Evolutionary conservation across 2,329 filamentous ascomycete species (phyloP), one percentile per base, ranked within the genome.

Genomic region (Cordyceps fumosorosea): DNA sequence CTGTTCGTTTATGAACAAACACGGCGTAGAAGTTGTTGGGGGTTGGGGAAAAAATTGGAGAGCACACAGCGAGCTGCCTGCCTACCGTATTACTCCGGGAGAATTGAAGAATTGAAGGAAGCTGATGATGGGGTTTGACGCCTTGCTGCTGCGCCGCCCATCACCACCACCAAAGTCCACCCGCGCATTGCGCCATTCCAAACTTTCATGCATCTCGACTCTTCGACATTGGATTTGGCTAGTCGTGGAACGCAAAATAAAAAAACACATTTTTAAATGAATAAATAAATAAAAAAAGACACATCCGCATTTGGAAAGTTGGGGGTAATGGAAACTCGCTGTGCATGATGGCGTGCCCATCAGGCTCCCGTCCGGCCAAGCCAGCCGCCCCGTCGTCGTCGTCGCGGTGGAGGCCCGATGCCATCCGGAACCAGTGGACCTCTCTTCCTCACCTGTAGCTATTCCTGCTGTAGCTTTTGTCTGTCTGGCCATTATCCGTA

Each of bases 321-420:
- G 56, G 56, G 56, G 56, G 56, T 58, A 58, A 58, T 58, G 42
- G 44, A 58, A 58, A 58, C 56, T 50, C 29, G 42, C 29, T 14
- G 5, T n/a, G 54, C 54, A 56, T 56, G 34, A 56, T 56, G 54
- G 54, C 54, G 42, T 56, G 42, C 54, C 24, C 54, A 34, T 56
- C 42, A 47, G 40, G 54, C 42, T 56, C 34, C 34, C 34, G 34
- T 37, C 40, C 54, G 54, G 42, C 42, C 42, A 32, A 47, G 3
- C 24, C 24, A 56, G 53, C 53, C 40, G 29, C 34, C 34, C 34
- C 10, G 54, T n/a, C 20, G 44, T 50, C 26, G 44, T 58, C 16
- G n/a, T 50, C 20, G 26, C 47, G 24, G 56, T 58, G 56, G 56
- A 58, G 56, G 56, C 56, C 56, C 56, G 56, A 58, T 58, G 56